Percentiles rank a stretch among this genome's conserved stretches.
phyloP scores from a whole-genome alignment of 805 yeast genomes.

The Torulaspora indica region DNA sequence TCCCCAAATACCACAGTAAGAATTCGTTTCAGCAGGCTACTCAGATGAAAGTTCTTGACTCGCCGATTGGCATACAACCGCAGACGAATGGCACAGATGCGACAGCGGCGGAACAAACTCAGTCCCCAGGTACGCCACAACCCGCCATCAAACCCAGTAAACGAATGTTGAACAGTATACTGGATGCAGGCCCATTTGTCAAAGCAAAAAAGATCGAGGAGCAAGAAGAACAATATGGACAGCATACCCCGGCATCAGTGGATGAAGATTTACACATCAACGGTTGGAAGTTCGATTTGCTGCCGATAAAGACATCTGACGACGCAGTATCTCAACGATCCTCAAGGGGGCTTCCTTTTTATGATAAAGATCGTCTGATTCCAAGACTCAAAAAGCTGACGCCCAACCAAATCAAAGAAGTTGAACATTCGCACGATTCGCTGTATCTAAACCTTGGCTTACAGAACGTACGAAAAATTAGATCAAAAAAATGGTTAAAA shows the following conservation, averaged over 20 bases:
- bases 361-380: conserved; percentile 29
- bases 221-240: conserved; percentile 6
- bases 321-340: conserved; percentile 27
- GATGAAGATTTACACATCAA: conserved; percentile 23
- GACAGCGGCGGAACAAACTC: background rate
- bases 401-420: conserved; percentile 40
- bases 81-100: background rate
- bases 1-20: conserved; percentile 35
- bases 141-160: conserved; percentile 18
- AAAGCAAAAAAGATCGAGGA: conserved; percentile 15
- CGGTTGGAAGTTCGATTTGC: conserved; percentile 35
- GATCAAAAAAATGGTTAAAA: conserved; percentile 46
- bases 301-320: conserved; percentile 26
- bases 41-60: conserved; percentile 27
- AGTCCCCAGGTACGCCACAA: conserved; percentile 1
- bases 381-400: conserved; percentile 33
- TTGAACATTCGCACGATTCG: conserved; percentile 48
- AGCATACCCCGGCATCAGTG: conserved; percentile 2
- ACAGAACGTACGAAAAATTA: conserved; percentile 39
- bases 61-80: conserved; percentile 24
- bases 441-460: conserved; percentile 44
- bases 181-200: conserved; percentile 12
- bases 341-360: conserved; percentile 43
- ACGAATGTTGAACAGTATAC: conserved; percentile 25
- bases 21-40: conserved; percentile 31